These are phyloP conservation scores for Hanseniaspora hatyaiensis DNA, from an alignment of 805 yeast species.

Conservation along the genomic window DNA sequence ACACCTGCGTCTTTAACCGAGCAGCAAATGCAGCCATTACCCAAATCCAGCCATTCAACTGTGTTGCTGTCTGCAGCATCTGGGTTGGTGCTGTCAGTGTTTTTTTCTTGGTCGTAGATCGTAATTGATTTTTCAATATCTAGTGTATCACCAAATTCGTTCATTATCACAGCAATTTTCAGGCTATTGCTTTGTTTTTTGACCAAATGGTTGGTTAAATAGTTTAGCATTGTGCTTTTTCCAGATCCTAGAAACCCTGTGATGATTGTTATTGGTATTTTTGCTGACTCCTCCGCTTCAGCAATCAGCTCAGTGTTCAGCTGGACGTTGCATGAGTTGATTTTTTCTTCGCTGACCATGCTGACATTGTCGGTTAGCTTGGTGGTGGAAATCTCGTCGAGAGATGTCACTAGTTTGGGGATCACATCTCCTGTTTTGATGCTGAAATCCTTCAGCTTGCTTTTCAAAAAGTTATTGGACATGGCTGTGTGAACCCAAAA, in stretches of 20 bases:
- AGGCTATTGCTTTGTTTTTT: slow-evolving; percentile 36
- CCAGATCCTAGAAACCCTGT: slow-evolving; percentile 96
- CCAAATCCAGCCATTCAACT: slow-evolving; percentile 92
- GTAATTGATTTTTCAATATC: slow-evolving; percentile 82
- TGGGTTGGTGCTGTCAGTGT: slow-evolving; percentile 35
- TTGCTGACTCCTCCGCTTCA: slow-evolving; percentile 20
- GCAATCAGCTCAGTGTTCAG: slow-evolving; percentile 4
- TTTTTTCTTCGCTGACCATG: slow-evolving; percentile 26
- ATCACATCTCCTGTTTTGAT: slow-evolving; percentile 28
- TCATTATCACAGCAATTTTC: slow-evolving; percentile 77
- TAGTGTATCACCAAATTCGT: slow-evolving; percentile 84
- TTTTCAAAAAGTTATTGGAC: background rate
- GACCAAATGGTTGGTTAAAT: slow-evolving; percentile 45
- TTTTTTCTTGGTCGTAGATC: slow-evolving; percentile 37
- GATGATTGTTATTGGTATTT: slow-evolving; percentile 82
- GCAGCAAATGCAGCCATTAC: slow-evolving; percentile 94
- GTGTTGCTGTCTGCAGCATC: slow-evolving; percentile 46
- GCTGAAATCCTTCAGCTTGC: slow-evolving; percentile 23
- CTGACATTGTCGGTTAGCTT: slow-evolving; percentile 22
- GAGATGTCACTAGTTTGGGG: slow-evolving; percentile 26
- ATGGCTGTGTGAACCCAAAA: too few species aligned
- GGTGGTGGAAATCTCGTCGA: slow-evolving; percentile 23
- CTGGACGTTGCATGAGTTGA: slow-evolving; percentile 26
- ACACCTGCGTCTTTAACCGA: slow-evolving; percentile 94
- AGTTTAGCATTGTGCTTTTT: slow-evolving; percentile 71